A percentile compares a stretch with the other conserved stretches of the same genome.
These are phyloP conservation scores for Fusarium tupiense DNA, from an alignment of 2,329 filamentous ascomycete species.

Conservation along the genomic window DNA sequence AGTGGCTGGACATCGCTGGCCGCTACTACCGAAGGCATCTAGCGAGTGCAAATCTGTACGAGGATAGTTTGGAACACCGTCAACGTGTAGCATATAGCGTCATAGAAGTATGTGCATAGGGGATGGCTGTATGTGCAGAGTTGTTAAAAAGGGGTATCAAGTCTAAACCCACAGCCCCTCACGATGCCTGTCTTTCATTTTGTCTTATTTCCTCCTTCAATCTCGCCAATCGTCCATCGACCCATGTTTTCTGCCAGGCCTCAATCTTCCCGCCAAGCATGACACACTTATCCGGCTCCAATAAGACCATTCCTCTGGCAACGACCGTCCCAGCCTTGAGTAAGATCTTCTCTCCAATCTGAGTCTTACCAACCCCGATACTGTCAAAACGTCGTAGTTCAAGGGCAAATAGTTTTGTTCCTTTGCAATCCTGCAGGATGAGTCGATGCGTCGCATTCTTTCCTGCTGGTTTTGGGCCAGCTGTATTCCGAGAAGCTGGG, in stretches of 20 bases:
- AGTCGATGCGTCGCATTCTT: conserved; percentile 77
- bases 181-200: conserved; percentile 30
- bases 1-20: conserved; percentile 71
- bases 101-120: background rate
- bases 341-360: conserved; percentile 85
- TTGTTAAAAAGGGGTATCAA: conserved; percentile 33
- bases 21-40: conserved; percentile 41
- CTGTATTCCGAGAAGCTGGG: conserved; percentile 6
- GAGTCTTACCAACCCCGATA: conserved; percentile 70
- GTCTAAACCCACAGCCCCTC: conserved; percentile 1
- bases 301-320: conserved; percentile 79
- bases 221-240: conserved; percentile 73
- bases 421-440: conserved; percentile 81
- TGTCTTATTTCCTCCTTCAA: conserved; percentile 69
- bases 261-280: conserved; percentile 91
- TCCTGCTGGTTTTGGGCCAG: conserved; percentile 36
- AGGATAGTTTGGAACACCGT: conserved; percentile 1
- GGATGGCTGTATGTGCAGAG: background rate
- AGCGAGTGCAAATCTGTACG: background rate
- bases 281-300: conserved; percentile 74
- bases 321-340: conserved; percentile 72
- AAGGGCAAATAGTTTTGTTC: conserved; percentile 74
- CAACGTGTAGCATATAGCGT: background rate
- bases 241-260: conserved; percentile 80
- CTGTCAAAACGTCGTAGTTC: conserved; percentile 75